A percentile compares a stretch with the other conserved stretches of the same genome.
Evolutionary conservation across 257 asterid species (phyloP).

Genomic region (Fraxinus cuspidata): DNA sequence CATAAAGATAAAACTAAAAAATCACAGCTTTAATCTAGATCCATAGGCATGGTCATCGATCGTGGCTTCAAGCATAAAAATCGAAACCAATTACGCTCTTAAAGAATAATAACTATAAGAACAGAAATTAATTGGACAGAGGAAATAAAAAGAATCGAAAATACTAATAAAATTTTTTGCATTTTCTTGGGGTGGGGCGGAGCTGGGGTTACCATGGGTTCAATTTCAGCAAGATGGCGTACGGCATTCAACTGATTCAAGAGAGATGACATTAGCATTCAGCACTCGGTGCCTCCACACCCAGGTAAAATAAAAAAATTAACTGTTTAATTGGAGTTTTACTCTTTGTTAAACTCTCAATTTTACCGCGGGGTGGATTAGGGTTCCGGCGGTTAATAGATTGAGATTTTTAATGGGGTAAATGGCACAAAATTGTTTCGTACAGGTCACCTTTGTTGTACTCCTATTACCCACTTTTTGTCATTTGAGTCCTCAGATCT

Average conservation of each 20-base stretch:
- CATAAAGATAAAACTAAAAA: not conserved
- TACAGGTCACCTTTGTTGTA: too few relatives aligned
- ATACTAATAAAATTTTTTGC: not conserved
- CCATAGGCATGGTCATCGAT: not conserved
- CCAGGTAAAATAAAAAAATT: not conserved
- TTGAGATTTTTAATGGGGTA: too few relatives aligned
- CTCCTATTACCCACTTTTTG: too few relatives aligned
- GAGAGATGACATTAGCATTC: conserved; percentile 27
- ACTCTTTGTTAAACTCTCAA: not conserved
- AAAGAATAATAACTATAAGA: conserved; percentile 3
- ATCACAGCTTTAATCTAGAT: not conserved
- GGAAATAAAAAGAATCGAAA: not conserved
- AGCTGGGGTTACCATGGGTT: conserved; percentile 39
- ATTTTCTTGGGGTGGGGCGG: not conserved
- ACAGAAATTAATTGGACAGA: too few relatives aligned
- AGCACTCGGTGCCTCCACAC: not conserved
- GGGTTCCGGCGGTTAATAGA: not conserved
- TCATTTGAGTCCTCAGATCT: too few relatives aligned
- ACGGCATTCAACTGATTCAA: conserved; percentile 25
- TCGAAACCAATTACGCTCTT: not conserved
- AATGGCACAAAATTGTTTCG: too few relatives aligned
- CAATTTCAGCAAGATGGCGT: conserved; percentile 43
- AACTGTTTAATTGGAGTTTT: not conserved
- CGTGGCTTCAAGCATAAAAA: not conserved
- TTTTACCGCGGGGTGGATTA: not conserved